Base-by-base conservation (phyloP, 164 flowering plant species). In the Magnolia changhungtana region DNA sequence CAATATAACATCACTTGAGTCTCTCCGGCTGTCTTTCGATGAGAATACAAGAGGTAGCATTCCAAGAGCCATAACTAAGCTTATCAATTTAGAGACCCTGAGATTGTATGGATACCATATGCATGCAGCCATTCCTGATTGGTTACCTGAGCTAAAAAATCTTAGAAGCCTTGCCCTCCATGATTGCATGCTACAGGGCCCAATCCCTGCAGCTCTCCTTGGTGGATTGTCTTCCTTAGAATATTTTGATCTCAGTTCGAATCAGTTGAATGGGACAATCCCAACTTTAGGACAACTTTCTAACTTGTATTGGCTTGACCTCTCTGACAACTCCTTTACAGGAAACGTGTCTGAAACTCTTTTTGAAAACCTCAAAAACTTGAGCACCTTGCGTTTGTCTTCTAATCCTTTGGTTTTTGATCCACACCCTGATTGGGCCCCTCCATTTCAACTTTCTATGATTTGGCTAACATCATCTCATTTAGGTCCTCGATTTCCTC, bases 61-160 rank as follows among this genome's bases (percentile, higher is more conserved):
- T 31, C 70, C 78, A 27, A 81, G 55, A n/a, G 74, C 72, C 9
- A 75, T 81, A 72, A 23, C 51, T 13, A 50, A 52, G 13, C 59
- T 4, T 52, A 14, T 52, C 59, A 52, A 52, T 52, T 3, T 52
- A 2, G 59, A 52, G 59, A 8, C 2, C 16, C 59, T 52, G 59
- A 0, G 3, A 52, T 52, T 52, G 59, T 2, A 2, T 52, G 8
- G 59, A 14, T 2, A 52, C 16, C 59, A 52, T 52, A 52, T 14
- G 16, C 10, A 52, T 7, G 59, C 59, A 1, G 13, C 21, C 2
- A 16, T 63, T 7, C 67, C 67, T 1, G 24, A 21, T 21, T 7
- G 8, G 16, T 2, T 63, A n/a, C 5, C 2, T 63, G 8, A n/a
- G 24, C 20, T 63, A 0, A 21, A 19, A 7, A 63, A 63, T 16